Evolutionary conservation across 106 monocot genomes (phyloP).

Genomic region (Apostasia shenzhenica): DNA sequence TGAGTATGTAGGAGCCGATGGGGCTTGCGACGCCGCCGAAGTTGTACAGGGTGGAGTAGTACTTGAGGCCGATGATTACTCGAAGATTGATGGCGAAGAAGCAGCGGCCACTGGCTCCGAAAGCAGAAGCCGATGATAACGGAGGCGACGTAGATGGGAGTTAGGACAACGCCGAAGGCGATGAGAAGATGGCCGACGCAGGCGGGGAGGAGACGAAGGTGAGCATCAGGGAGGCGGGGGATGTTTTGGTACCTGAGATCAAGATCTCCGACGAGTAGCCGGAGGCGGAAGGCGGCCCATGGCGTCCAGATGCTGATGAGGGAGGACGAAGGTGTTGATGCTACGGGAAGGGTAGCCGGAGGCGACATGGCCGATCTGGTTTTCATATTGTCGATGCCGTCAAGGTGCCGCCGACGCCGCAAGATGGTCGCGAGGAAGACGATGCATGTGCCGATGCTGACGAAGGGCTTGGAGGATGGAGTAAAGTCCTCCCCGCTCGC

Average conservation of each 20-base stretch:
- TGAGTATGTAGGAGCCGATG: slow-evolving; percentile 49
- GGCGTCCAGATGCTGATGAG: slow-evolving; percentile 72
- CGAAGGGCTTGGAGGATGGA: slow-evolving; percentile 30
- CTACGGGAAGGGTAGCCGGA: slow-evolving; percentile 36
- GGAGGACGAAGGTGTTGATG: slow-evolving; percentile 50
- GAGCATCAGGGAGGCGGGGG: slow-evolving; percentile 39
- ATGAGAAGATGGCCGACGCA: slow-evolving; percentile 49
- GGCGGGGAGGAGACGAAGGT: slow-evolving; percentile 33
- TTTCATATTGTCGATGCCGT: slow-evolving; percentile 86
- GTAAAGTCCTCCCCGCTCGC: slow-evolving; percentile 47
- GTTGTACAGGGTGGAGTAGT: slow-evolving; percentile 64
- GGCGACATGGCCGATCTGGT: slow-evolving; percentile 66
- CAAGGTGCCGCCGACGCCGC: slow-evolving; percentile 58
- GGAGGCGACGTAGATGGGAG: slow-evolving; percentile 49
- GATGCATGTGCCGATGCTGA: slow-evolving; percentile 24
- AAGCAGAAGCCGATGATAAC: slow-evolving; percentile 64
- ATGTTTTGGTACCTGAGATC: slow-evolving; percentile 30
- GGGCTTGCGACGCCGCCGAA: slow-evolving; percentile 49
- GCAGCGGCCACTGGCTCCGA: slow-evolving; percentile 54
- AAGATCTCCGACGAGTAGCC: slow-evolving; percentile 56
- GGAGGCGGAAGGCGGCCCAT: slow-evolving; percentile 37
- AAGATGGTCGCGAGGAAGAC: slow-evolving; percentile 25
- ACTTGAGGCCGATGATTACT: slow-evolving; percentile 65
- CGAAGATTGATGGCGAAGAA: slow-evolving; percentile 66
- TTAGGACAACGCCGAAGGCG: slow-evolving; percentile 44